phyloP scores from a whole-genome alignment of 192 early-diverging fungal species.

The Blastocladiella britannica region DNA sequence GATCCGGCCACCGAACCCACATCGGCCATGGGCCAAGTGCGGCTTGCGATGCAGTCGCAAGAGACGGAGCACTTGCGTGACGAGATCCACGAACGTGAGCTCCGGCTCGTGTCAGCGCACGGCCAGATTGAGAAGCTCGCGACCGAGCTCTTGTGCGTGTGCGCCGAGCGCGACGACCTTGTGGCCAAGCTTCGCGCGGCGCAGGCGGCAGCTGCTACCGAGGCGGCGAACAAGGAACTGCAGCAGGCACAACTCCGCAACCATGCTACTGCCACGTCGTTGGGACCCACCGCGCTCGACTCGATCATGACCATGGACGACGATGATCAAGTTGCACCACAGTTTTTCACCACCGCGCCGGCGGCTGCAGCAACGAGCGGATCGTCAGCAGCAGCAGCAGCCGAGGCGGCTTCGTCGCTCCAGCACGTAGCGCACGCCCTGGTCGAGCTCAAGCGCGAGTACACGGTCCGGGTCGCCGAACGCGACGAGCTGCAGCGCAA shows the following conservation, averaged over 20 bases:
- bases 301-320: no score
- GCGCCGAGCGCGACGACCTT: not conserved
- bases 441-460: not conserved
- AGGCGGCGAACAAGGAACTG: not conserved
- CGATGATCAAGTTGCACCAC: no score
- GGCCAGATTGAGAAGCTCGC: not conserved
- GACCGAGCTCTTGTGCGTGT: not conserved
- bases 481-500: not conserved
- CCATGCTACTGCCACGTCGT: no score
- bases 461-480: not conserved
- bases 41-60: no score
- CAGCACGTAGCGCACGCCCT: not conserved
- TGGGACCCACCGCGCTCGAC: no score
- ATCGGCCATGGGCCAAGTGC: no score
- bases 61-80: not conserved
- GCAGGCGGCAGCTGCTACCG: not conserved
- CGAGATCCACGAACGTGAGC: not conserved
- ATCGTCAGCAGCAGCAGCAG: no score
- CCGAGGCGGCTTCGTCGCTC: not conserved
- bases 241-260: no score
- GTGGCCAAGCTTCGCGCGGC: not conserved
- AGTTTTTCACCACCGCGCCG: no score
- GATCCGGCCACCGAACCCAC: no score
- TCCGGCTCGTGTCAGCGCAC: not conserved
- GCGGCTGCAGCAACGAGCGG: no score